These are phyloP conservation scores for Cetradonia linearis DNA, from an alignment of 495 filamentous ascomycete species.

Conservation along the genomic window DNA sequence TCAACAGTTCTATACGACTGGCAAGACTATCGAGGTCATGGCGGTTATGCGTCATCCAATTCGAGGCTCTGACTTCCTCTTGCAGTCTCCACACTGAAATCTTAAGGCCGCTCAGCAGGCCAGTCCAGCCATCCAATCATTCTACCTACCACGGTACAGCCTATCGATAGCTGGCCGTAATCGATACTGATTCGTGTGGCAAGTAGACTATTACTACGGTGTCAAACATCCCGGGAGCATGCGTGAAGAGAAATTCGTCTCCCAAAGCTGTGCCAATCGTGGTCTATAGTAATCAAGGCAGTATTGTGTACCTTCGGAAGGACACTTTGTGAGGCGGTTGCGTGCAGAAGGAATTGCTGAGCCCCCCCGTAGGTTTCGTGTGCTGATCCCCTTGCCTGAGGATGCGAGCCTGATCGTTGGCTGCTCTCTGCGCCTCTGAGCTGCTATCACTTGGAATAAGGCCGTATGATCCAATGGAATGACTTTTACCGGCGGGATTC, in stretches of 20 bases:
- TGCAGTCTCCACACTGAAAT: background rate
- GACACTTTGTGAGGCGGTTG: conserved; percentile 13
- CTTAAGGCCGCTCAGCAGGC: background rate
- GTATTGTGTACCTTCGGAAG: conserved; percentile 2
- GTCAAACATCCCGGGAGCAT: background rate
- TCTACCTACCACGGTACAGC: background rate
- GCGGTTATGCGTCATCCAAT: conserved; percentile 21
- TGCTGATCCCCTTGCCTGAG: conserved; percentile 8
- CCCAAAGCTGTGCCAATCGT: conserved; percentile 6
- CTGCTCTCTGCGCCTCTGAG: background rate
- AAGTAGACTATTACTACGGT: background rate
- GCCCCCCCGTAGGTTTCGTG: conserved; percentile 7
- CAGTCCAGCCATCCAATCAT: background rate
- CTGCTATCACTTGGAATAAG: background rate
- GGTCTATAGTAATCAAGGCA: background rate
- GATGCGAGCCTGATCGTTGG: conserved; percentile 3
- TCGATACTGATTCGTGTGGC: conserved; percentile 12
- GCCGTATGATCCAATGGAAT: conserved; percentile 1
- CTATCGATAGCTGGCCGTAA: conserved; percentile 14
- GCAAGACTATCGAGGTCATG: conserved; percentile 10
- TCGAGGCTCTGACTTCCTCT: conserved; percentile 2
- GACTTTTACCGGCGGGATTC: background rate
- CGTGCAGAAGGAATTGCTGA: conserved; percentile 14
- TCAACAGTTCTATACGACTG: conserved; percentile 3
- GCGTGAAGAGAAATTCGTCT: background rate